Base-by-base conservation (phyloP, 768 basidiomycete genomes). In the Trametes elegans region DNA sequence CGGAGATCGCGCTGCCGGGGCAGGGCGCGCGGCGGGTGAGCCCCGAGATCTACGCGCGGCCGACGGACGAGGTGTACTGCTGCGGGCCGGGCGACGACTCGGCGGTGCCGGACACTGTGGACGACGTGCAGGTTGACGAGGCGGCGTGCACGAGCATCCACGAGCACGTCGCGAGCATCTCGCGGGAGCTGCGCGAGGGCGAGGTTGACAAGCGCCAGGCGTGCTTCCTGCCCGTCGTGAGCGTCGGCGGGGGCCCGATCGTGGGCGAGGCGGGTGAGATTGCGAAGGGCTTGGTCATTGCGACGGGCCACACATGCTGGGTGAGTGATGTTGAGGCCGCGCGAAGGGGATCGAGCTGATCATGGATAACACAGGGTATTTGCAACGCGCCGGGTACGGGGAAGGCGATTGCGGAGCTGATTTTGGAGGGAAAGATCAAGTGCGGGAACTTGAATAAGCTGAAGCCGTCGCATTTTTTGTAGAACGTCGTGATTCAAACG, bases 381-480 rank as follows among this genome's bases (percentile, higher is more conserved):
- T 89, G 83, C 67, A 89, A 89, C 66, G 90, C 85, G 3, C 91
- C 93, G 0, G 93, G 90, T 4, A 94, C 91, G 3, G 93, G 86
- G 1, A 81, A 79, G 60, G 82, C 81, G 7, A 67, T 97, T 36
- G 74, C 82, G 13, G 88, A 92, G 67, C 70, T 90, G 16, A 71
- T 93, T 7, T 73, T 93, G 71, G 80, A 85, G 28, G 88, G 88
- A 10, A 77, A 78, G 55, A 79, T 80, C 42, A 74, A 64, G 32
- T 85, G 83, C 53, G 83, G 81, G 1, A 73, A 83, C 45, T 65
- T 87, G 60, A 71, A 70, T 58, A 74, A 67, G 57, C 73, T 85
- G 36, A 76, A 71, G 45, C 82, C 75, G 7, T 55, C 57, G 23
- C 55, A 48, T 9, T 65, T 62, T 49, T 11, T 64, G 44, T 63